Conservation (phyloP, 495 filamentous ascomycete species). For the Lasiosphaeria hispida region DNA sequence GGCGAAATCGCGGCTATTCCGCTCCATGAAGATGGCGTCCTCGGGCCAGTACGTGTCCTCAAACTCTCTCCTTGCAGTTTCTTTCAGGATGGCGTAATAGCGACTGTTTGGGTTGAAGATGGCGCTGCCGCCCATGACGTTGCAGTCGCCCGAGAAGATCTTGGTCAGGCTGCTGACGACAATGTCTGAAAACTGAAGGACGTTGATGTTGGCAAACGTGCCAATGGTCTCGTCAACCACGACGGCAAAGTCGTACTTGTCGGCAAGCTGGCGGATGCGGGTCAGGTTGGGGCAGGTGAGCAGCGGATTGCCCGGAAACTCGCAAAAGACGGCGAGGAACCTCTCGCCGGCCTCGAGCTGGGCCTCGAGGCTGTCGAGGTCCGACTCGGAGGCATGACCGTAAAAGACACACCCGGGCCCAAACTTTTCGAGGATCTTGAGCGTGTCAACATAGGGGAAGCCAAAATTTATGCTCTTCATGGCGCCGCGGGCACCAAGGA, state of each 20-base stretch:
- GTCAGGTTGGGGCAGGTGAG: slow-evolving; percentile 78
- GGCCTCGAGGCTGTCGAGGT: slow-evolving; percentile 81
- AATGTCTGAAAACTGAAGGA: slow-evolving; percentile 83
- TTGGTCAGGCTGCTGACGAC: slow-evolving; percentile 94
- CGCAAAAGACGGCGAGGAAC: slow-evolving; percentile 85
- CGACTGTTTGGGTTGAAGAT: slow-evolving; percentile 78
- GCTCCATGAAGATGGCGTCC: slow-evolving; percentile 90
- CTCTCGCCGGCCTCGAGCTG: slow-evolving; percentile 70
- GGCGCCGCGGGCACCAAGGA: slow-evolving; percentile 58
- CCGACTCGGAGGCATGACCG: slow-evolving; percentile 74
- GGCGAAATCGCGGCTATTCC: slow-evolving; percentile 92
- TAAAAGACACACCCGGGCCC: slow-evolving; percentile 90
- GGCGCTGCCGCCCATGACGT: slow-evolving; percentile 93
- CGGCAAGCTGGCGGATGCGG: slow-evolving; percentile 75
- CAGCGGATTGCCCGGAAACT: slow-evolving; percentile 91
- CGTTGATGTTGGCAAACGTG: slow-evolving; percentile 92
- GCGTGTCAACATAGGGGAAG: slow-evolving; percentile 93
- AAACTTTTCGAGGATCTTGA: slow-evolving; percentile 94
- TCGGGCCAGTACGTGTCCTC: slow-evolving; percentile 93
- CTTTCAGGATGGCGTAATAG: slow-evolving; percentile 69
- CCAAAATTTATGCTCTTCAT: slow-evolving; percentile 72
- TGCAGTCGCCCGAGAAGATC: slow-evolving; percentile 94
- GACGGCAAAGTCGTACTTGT: slow-evolving; percentile 83
- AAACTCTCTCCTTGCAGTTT: slow-evolving; percentile 58
- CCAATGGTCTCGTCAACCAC: slow-evolving; percentile 96